phyloP scores from a whole-genome alignment of 176 grass and related monocot genomes.

The Aegilops longissima region DNA sequence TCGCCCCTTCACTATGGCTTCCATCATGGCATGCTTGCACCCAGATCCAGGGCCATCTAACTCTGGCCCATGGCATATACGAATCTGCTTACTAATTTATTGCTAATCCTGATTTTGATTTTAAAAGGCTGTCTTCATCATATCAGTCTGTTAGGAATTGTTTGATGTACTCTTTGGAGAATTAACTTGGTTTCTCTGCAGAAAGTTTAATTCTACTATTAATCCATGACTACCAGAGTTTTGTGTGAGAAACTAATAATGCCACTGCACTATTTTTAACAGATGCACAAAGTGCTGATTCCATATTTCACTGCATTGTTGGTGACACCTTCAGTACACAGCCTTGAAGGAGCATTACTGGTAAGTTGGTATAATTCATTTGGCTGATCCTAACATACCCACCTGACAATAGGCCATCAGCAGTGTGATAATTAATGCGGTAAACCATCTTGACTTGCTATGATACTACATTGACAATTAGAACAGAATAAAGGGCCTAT shows the following conservation, averaged over 20 bases:
- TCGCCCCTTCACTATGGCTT: background rate
- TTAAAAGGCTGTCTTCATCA: background rate
- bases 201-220: background rate
- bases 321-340: slow-evolving; percentile 89
- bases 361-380: slow-evolving; percentile 52
- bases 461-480: background rate
- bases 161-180: background rate
- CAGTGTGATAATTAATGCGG: background rate
- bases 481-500: background rate
- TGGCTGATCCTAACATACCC: background rate
- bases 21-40: background rate
- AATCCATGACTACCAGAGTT: background rate
- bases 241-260: slow-evolving; percentile 11
- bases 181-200: background rate
- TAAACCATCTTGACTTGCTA: slow-evolving; percentile 12
- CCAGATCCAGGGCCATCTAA: background rate
- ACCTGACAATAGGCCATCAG: background rate
- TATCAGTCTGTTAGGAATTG: slow-evolving; percentile 1
- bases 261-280: slow-evolving; percentile 28
- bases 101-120: slow-evolving; percentile 10
- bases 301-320: slow-evolving; percentile 80
- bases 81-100: background rate
- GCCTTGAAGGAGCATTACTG: slow-evolving; percentile 91
- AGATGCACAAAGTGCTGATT: slow-evolving; percentile 86
- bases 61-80: background rate